Evolutionary conservation across 768 basidiomycete genomes (phyloP).

Genomic region (Pisolithus marmoratus): DNA sequence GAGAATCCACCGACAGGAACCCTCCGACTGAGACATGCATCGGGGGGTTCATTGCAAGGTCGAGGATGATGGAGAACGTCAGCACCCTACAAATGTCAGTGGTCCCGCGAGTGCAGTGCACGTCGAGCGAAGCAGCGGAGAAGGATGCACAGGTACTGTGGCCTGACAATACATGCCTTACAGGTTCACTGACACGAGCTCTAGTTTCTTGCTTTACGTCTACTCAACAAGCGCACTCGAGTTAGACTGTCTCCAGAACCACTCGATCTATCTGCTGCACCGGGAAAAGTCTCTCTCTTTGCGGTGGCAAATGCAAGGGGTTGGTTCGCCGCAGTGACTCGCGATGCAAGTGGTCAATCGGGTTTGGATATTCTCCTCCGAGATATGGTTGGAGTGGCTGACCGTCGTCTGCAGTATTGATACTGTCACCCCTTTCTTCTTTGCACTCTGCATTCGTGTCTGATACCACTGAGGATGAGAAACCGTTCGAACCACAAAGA

Average conservation of each 20-base stretch:
- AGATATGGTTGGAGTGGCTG: background rate
- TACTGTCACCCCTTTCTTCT: constrained; percentile 54
- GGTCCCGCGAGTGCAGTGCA: constrained; percentile 17
- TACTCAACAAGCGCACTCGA: constrained; percentile 59
- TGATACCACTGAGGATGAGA: constrained; percentile 33
- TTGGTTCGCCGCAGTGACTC: constrained; percentile 64
- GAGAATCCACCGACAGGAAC: too few relatives aligned
- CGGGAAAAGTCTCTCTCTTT: constrained; percentile 48
- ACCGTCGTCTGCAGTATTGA: constrained; percentile 39
- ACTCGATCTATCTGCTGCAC: constrained; percentile 36
- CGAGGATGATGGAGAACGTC: constrained; percentile 32
- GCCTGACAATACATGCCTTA: background rate
- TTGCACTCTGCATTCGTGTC: constrained; percentile 49
- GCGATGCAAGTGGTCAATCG: constrained; percentile 28
- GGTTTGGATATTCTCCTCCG: constrained; percentile 26
- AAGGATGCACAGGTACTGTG: constrained; percentile 26
- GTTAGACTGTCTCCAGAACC: constrained; percentile 53
- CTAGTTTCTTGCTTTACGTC: constrained; percentile 35
- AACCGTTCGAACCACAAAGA: constrained; percentile 48
- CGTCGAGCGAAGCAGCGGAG: constrained; percentile 19
- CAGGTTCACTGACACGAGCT: constrained; percentile 4
- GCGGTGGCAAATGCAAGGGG: constrained; percentile 53
- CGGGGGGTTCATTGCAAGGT: too few relatives aligned
- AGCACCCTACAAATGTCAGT: constrained; percentile 24
- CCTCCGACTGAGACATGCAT: too few relatives aligned